phyloP scores from a whole-genome alignment of 106 monocot genomes.

The Dendrobium nobile region DNA sequence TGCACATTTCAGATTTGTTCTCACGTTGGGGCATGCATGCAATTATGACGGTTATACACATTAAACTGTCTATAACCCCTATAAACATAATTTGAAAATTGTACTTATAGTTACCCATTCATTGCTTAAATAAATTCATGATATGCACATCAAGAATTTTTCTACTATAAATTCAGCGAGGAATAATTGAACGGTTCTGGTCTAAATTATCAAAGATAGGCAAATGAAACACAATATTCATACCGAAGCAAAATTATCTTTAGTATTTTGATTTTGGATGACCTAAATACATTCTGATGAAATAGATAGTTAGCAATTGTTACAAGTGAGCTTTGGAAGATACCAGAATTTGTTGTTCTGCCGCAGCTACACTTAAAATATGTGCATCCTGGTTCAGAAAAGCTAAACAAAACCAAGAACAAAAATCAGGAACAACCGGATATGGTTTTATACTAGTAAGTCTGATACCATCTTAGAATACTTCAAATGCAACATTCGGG shows the following conservation, averaged over 20 bases:
- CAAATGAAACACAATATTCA: background rate
- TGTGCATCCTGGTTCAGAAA: slow-evolving; percentile 55
- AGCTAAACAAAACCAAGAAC: slow-evolving; percentile 26
- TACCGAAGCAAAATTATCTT: background rate
- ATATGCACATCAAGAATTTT: background rate
- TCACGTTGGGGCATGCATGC: background rate
- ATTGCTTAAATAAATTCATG: background rate
- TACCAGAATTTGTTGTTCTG: slow-evolving; percentile 97
- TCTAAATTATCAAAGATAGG: background rate
- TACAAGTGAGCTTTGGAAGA: background rate
- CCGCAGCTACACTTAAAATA: slow-evolving; percentile 42
- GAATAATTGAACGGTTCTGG: background rate
- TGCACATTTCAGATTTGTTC: background rate
- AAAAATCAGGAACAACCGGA: background rate
- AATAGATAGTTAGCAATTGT: background rate
- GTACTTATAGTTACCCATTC: background rate
- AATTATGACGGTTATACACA: background rate
- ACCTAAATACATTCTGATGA: slow-evolving; percentile 1
- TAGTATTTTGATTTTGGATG: background rate
- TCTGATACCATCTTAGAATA: background rate
- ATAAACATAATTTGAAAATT: background rate
- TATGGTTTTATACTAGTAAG: background rate
- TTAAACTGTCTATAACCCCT: background rate
- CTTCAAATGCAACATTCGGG: slow-evolving; percentile 2
- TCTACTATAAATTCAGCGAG: background rate